These are phyloP conservation scores for Ilex paraguariensis DNA, from an alignment of 305 asterid genomes.

Conservation along the genomic window DNA sequence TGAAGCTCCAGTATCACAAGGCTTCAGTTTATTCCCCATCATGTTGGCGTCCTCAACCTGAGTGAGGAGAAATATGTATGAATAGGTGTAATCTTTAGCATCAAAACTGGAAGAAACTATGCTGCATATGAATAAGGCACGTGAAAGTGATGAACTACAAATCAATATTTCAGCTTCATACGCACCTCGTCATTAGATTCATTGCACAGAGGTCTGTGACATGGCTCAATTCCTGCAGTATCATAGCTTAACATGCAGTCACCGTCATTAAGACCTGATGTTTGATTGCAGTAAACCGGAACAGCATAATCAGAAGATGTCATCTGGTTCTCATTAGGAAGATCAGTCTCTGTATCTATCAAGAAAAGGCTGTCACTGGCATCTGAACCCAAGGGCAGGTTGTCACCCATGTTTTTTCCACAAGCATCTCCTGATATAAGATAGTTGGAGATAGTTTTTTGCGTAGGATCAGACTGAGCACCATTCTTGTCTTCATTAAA, in stretches of 20 bases:
- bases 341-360: conserved; percentile 19
- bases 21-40: conserved; percentile 12
- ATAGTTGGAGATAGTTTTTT: conserved; percentile 67
- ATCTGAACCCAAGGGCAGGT: conserved; percentile 23
- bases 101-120: neutral
- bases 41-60: conserved; percentile 37
- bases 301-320: conserved; percentile 30
- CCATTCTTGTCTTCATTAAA: conserved; percentile 58
- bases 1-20: conserved; percentile 13
- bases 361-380: conserved; percentile 30
- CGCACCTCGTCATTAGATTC: conserved; percentile 31
- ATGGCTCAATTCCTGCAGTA: conserved; percentile 23
- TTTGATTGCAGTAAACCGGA: conserved; percentile 21
- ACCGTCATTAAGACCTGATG: conserved; percentile 23
- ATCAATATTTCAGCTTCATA: neutral
- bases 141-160: too few relatives aligned
- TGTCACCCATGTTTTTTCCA: conserved; percentile 27
- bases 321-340: conserved; percentile 26
- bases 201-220: conserved; percentile 17
- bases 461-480: conserved; percentile 58
- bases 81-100: neutral
- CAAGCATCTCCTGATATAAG: conserved; percentile 40
- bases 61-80: neutral
- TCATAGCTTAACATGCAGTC: conserved; percentile 14
- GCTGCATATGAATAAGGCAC: too few relatives aligned